Evolutionary conservation across 2,329 filamentous ascomycete species (phyloP).

Genomic region (Arthroderma uncinatum): DNA sequence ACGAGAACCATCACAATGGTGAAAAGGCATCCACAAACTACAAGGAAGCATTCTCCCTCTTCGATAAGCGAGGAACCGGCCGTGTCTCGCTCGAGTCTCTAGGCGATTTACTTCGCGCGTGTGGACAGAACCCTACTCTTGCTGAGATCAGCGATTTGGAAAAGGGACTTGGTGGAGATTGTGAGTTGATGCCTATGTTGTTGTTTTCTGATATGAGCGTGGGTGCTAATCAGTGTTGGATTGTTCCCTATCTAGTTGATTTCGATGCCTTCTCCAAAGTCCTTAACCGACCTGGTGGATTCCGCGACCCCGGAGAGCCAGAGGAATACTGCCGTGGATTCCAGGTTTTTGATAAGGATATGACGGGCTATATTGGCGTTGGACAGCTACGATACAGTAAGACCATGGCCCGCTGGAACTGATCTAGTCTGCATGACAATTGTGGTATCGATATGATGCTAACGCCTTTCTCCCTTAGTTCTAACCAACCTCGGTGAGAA

Average conservation of each 20-base stretch:
- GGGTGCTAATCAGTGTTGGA: background rate
- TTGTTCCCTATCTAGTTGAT: constrained; percentile 57
- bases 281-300: constrained; percentile 92
- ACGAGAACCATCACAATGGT: constrained; percentile 15
- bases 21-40: constrained; percentile 79
- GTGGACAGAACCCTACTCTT: constrained; percentile 94
- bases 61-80: constrained; percentile 97
- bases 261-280: constrained; percentile 96
- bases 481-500: constrained; percentile 97
- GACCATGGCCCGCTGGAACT: constrained; percentile 11
- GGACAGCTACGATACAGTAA: constrained; percentile 84
- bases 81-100: constrained; percentile 77
- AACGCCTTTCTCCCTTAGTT: constrained; percentile 39
- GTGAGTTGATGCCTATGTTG: constrained; percentile 46
- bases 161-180: constrained; percentile 78
- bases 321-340: constrained; percentile 98
- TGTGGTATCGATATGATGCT: background rate
- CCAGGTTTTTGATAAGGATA: constrained; percentile 98
- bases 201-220: background rate
- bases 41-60: constrained; percentile 99
- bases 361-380: constrained; percentile 95
- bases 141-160: constrained; percentile 87
- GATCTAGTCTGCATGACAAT: background rate
- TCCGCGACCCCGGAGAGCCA: constrained; percentile 94
- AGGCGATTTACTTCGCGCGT: constrained; percentile 88